Evolutionary conservation across 768 basidiomycete genomes (phyloP).

Genomic region (Lentinula guzmanii): DNA sequence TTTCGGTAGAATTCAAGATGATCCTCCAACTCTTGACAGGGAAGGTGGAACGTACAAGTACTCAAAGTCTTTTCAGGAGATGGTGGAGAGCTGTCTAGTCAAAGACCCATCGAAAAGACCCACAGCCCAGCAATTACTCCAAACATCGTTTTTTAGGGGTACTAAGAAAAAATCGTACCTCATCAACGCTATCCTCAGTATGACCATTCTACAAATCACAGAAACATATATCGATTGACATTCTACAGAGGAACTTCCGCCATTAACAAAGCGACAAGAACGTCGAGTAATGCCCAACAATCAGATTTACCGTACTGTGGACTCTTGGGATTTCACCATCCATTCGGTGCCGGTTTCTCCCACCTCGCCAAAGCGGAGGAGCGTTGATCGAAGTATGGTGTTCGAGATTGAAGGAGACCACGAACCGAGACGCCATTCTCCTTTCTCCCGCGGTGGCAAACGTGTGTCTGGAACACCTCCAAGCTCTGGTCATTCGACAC

Average conservation of each 20-base stretch:
- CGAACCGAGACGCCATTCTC: not conserved
- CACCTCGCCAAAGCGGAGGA: not conserved
- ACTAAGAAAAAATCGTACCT: constrained; percentile 79
- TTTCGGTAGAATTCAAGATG: constrained; percentile 58
- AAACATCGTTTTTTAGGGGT: constrained; percentile 70
- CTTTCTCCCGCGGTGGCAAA: not conserved
- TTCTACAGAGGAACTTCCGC: constrained; percentile 57
- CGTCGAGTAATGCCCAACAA: constrained; percentile 39
- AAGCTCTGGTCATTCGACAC: not conserved
- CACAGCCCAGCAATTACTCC: constrained; percentile 69
- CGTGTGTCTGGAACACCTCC: not conserved
- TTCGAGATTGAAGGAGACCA: constrained; percentile 19
- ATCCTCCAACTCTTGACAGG: constrained; percentile 71
- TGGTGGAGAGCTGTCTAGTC: constrained; percentile 74
- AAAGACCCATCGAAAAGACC: constrained; percentile 86
- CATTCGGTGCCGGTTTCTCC: constrained; percentile 23
- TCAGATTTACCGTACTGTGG: constrained; percentile 45
- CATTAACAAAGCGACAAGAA: constrained; percentile 69
- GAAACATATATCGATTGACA: not conserved
- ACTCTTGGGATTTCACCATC: constrained; percentile 78
- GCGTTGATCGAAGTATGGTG: constrained; percentile 1
- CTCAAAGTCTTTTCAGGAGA: constrained; percentile 75
- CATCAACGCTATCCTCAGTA: constrained; percentile 68
- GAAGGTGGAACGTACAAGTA: constrained; percentile 69
- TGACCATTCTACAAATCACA: constrained; percentile 6